Conservation (phyloP, 106 monocot genomes). For the Dendrobium catenatum region DNA sequence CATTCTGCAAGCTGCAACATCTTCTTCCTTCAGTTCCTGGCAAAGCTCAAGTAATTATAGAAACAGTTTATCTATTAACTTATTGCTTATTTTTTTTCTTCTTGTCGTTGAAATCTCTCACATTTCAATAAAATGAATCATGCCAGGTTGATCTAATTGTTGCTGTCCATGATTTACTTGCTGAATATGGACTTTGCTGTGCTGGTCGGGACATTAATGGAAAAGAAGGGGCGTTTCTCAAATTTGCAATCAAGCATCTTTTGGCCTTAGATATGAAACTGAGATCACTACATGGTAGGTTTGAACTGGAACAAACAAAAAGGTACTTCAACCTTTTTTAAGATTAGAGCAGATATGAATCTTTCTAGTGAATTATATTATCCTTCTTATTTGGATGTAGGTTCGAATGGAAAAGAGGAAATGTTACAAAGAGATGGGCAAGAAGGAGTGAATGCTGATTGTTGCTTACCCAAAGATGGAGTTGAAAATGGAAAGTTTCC, state of each 20-base stretch:
- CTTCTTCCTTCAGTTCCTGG: conserved; percentile 59
- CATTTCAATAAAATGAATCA: conserved; percentile 3
- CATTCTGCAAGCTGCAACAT: conserved; percentile 93
- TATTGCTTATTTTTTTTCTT: neutral
- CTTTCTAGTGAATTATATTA: conserved; percentile 10
- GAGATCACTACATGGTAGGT: conserved; percentile 47
- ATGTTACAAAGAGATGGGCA: conserved; percentile 19
- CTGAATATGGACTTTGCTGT: conserved; percentile 96
- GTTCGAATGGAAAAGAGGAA: conserved; percentile 40
- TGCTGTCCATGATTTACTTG: conserved; percentile 86
- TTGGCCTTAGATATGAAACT: conserved; percentile 82
- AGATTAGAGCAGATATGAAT: neutral
- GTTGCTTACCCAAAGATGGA: conserved; percentile 16
- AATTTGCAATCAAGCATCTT: conserved; percentile 93
- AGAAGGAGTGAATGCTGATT: conserved; percentile 21
- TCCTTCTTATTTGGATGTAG: conserved; percentile 17
- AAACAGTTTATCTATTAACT: neutral
- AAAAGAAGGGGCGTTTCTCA: conserved; percentile 86
- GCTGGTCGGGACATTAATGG: conserved; percentile 82
- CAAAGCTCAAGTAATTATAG: conserved; percentile 70
- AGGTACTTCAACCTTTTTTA: conserved; percentile 7
- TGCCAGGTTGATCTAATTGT: conserved; percentile 81
- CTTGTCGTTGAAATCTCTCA: neutral
- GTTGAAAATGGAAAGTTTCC: conserved; percentile 20
- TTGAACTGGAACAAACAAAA: conserved; percentile 7